Percentiles rank a stretch among this genome's conserved stretches.
phyloP scores from a whole-genome alignment of 176 grass and related monocot species.

The Aechmea fasciata region DNA sequence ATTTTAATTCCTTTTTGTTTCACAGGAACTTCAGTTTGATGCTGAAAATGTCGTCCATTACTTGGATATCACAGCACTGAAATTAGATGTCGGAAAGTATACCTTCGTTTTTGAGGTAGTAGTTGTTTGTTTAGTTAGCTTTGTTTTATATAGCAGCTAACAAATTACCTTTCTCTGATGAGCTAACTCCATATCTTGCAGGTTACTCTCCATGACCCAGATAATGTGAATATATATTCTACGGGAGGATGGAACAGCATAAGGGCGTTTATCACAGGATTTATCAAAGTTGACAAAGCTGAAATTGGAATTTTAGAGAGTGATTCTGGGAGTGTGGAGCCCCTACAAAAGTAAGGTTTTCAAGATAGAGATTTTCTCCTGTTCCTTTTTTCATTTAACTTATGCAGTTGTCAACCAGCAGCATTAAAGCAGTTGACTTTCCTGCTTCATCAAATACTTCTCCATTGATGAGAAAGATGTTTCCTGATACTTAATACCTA shows the following conservation, averaged over 20 bases:
- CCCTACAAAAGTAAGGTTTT: slow-evolving; percentile 67
- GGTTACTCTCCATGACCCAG: slow-evolving; percentile 63
- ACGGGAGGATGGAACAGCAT: slow-evolving; percentile 49
- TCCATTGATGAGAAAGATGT: neutral
- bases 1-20: slow-evolving; percentile 19
- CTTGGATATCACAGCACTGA: slow-evolving; percentile 68
- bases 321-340: slow-evolving; percentile 47
- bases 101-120: slow-evolving; percentile 80
- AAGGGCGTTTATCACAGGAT: slow-evolving; percentile 53
- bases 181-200: slow-evolving; percentile 17
- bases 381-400: slow-evolving; percentile 1
- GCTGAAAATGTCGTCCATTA: slow-evolving; percentile 60
- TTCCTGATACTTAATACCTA: neutral
- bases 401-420: neutral
- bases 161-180: slow-evolving; percentile 10
- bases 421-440: neutral
- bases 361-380: neutral
- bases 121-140: slow-evolving; percentile 9
- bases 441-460: neutral
- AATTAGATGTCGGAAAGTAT: slow-evolving; percentile 94
- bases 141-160: slow-evolving; percentile 5
- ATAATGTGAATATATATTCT: slow-evolving; percentile 52
- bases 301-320: slow-evolving; percentile 75
- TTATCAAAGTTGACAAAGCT: slow-evolving; percentile 70
- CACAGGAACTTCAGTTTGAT: slow-evolving; percentile 82